These are phyloP conservation scores for Hypoxylon sp. DNA, from an alignment of 2,329 filamentous ascomycete genomes.

Conservation along the genomic window DNA sequence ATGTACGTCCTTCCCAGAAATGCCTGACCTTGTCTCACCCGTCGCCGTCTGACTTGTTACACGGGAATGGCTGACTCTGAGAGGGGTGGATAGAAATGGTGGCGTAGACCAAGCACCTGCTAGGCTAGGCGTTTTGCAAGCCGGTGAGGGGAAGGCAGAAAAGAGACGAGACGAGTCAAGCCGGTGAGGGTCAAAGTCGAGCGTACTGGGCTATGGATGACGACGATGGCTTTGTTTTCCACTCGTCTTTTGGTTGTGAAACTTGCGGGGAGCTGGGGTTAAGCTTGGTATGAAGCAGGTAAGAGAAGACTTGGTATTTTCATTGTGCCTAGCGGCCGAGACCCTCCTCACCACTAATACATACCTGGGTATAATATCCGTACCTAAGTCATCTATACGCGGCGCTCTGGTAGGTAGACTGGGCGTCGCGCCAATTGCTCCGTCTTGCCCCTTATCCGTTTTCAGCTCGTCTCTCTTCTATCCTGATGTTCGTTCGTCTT, in stretches of 20 bases:
- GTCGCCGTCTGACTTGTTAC: background rate
- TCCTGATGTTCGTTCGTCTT: background rate
- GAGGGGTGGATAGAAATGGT: constrained; percentile 6
- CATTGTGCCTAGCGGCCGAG: constrained; percentile 22
- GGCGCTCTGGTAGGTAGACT: too few relatives aligned
- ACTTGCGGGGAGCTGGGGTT: constrained; percentile 18
- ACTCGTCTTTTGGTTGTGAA: constrained; percentile 2
- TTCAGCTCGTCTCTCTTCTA: background rate
- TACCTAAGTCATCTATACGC: too few relatives aligned
- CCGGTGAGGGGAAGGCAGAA: constrained; percentile 17
- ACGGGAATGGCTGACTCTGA: background rate
- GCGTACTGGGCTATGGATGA: constrained; percentile 13
- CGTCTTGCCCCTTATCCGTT: constrained; percentile 17
- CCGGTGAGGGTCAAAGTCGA: constrained; percentile 9
- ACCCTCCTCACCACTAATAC: background rate
- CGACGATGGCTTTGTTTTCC: constrained; percentile 20
- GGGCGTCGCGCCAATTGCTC: constrained; percentile 11
- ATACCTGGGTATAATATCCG: too few relatives aligned
- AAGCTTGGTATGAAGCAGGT: background rate
- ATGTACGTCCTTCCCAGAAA: background rate
- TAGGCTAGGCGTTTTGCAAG: background rate
- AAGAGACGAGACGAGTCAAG: constrained; percentile 1
- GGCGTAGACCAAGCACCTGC: background rate
- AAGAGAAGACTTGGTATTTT: constrained; percentile 12
- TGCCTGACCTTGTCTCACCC: background rate